phyloP scores from a whole-genome alignment of 495 filamentous ascomycete genomes.

The Cudoniella acicularis region DNA sequence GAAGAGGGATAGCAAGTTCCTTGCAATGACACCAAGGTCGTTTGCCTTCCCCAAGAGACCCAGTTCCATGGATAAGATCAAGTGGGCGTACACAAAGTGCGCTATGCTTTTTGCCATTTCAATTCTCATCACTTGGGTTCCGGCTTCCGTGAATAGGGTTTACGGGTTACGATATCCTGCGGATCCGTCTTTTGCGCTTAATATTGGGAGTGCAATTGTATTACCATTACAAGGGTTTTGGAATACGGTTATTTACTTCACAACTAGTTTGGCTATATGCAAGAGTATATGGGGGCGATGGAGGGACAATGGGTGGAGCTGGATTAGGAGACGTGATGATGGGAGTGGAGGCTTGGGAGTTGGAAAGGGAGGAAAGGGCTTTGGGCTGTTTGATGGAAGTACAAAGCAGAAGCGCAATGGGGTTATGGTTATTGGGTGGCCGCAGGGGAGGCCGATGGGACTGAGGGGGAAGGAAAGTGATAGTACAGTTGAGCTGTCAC shows the following conservation, averaged over 20 bases:
- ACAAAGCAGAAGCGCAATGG: neutral
- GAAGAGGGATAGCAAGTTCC: neutral
- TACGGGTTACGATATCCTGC: constrained; percentile 60
- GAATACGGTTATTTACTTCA: constrained; percentile 77
- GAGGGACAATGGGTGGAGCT: neutral
- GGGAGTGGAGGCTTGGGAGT: neutral
- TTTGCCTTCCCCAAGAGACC: neutral
- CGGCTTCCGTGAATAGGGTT: constrained; percentile 72
- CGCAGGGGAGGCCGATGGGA: neutral
- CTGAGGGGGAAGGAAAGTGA: neutral
- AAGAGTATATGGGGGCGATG: constrained; percentile 18
- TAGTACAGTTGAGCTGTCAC: neutral
- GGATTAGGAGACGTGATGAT: neutral
- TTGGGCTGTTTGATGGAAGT: neutral
- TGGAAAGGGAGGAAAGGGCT: neutral
- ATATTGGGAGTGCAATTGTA: constrained; percentile 66
- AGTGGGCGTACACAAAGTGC: constrained; percentile 74
- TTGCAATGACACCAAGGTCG: neutral
- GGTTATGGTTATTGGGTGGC: neutral
- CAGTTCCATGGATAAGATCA: constrained; percentile 46
- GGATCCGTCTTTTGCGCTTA: constrained; percentile 58
- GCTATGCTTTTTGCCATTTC: constrained; percentile 79
- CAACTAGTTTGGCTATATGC: constrained; percentile 45
- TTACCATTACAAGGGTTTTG: constrained; percentile 83
- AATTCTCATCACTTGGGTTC: constrained; percentile 79